A percentile compares a stretch with the other conserved stretches of the same genome.
Evolutionary conservation across 441 rosid genomes (phyloP).

Genomic region (Breynia disticha): DNA sequence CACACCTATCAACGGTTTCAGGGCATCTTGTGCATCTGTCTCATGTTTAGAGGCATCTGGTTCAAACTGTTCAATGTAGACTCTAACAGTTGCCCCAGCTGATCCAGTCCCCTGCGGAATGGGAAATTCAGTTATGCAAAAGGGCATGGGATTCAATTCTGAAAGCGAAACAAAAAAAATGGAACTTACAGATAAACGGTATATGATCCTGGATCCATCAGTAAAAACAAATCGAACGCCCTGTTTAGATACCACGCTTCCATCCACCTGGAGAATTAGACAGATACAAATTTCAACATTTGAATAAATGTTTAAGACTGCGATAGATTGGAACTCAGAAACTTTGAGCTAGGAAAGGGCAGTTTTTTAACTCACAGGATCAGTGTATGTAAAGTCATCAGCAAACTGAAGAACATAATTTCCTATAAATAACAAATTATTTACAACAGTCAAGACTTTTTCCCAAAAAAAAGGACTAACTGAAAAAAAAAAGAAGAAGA

Average conservation of each 20-base stretch:
- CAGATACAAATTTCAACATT: slow-evolving; percentile 6
- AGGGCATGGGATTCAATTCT: slow-evolving; percentile 7
- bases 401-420: slow-evolving; percentile 65
- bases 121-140: not conserved
- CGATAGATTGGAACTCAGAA: not conserved
- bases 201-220: slow-evolving; percentile 81
- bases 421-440: slow-evolving; percentile 35
- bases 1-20: slow-evolving; percentile 77
- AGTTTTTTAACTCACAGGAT: slow-evolving; percentile 58
- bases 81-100: slow-evolving; percentile 84
- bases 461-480: not conserved
- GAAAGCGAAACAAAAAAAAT: slow-evolving; percentile 1
- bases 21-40: slow-evolving; percentile 76
- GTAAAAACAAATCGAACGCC: slow-evolving; percentile 86
- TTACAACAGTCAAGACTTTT: not conserved
- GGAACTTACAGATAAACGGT: slow-evolving; percentile 64
- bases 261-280: slow-evolving; percentile 56
- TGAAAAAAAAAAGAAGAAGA: slow-evolving; percentile 1
- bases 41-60: slow-evolving; percentile 77
- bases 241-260: slow-evolving; percentile 83
- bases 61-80: slow-evolving; percentile 78
- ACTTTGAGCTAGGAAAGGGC: not conserved
- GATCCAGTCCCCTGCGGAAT: slow-evolving; percentile 80
- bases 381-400: slow-evolving; percentile 84
- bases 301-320: not conserved